phyloP scores from a whole-genome alignment of 306 rosid genomes.

The Glycine latifolia region DNA sequence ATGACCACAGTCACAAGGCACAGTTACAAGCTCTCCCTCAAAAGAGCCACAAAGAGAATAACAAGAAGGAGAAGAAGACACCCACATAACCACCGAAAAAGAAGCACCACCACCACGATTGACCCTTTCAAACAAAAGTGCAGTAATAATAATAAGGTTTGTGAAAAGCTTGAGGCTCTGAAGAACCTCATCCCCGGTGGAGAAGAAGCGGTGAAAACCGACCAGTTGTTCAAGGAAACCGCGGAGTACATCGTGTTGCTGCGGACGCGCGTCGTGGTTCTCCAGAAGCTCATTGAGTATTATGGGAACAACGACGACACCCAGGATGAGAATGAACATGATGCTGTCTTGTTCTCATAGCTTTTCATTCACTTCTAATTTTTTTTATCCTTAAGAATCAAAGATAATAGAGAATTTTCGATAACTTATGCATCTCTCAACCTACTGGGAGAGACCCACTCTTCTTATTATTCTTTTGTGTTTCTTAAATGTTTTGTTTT shows the following conservation, averaged over 20 bases:
- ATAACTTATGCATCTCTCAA: no score
- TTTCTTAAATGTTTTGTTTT: not conserved
- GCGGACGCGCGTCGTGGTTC: constrained; percentile 67
- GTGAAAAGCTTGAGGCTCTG: constrained; percentile 66
- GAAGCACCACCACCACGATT: constrained; percentile 3
- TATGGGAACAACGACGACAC: constrained; percentile 46
- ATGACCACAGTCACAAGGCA: constrained; percentile 66
- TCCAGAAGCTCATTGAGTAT: constrained; percentile 76
- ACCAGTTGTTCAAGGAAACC: constrained; percentile 75
- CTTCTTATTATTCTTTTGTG: not conserved
- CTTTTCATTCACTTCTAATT: not conserved
- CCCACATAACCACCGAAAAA: not conserved
- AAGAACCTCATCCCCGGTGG: constrained; percentile 69
- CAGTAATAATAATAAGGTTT: constrained; percentile 53
- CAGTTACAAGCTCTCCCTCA: constrained; percentile 53
- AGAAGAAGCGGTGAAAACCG: constrained; percentile 53
- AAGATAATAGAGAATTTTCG: no score
- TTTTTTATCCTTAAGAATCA: no score
- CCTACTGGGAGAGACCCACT: no score
- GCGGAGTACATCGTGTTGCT: constrained; percentile 86
- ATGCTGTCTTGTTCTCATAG: constrained; percentile 47
- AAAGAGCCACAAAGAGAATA: constrained; percentile 50
- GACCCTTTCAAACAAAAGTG: not conserved
- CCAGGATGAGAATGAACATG: constrained; percentile 15
- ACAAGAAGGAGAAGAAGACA: constrained; percentile 38